phyloP scores from a whole-genome alignment of 805 yeast species.

The Nakazawaea anatomiae region DNA sequence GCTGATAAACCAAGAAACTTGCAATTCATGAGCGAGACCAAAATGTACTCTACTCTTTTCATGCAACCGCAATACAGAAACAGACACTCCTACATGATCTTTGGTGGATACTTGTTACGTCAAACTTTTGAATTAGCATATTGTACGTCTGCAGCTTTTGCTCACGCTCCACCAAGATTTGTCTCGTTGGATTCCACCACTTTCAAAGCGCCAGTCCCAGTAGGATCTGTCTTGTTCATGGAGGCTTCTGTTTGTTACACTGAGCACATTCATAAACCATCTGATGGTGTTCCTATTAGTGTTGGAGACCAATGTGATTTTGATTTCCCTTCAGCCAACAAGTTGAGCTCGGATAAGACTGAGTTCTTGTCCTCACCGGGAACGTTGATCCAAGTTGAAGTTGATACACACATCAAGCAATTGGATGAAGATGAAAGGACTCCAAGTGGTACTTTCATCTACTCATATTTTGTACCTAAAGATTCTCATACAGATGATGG shows the following conservation, averaged over 20 bases:
- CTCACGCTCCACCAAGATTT: constrained; percentile 82
- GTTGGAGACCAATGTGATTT: constrained; percentile 24
- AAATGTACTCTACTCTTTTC: constrained; percentile 67
- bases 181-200: constrained; percentile 87
- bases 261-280: constrained; percentile 56
- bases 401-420: constrained; percentile 71
- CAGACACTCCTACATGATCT: constrained; percentile 89
- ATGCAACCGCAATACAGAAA: constrained; percentile 98
- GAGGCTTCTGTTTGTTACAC: constrained; percentile 82
- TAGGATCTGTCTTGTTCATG: constrained; percentile 83
- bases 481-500: constrained; percentile 26
- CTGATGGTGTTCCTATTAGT: constrained; percentile 17
- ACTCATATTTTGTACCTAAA: constrained; percentile 80
- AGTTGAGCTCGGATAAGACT: constrained; percentile 39
- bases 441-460: constrained; percentile 83
- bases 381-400: constrained; percentile 83
- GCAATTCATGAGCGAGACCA: constrained; percentile 66
- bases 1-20: constrained; percentile 42
- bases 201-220: constrained; percentile 93
- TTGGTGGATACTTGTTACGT: constrained; percentile 90
- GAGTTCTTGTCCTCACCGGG: constrained; percentile 74
- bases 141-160: constrained; percentile 85
- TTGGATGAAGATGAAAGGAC: constrained; percentile 55
- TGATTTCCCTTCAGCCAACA: constrained; percentile 54
- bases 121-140: constrained; percentile 93